Evolutionary conservation across 2,329 filamentous ascomycete species (phyloP), one percentile per base, ranked within the genome.

Genomic region (Talaromyces pinophilus): DNA sequence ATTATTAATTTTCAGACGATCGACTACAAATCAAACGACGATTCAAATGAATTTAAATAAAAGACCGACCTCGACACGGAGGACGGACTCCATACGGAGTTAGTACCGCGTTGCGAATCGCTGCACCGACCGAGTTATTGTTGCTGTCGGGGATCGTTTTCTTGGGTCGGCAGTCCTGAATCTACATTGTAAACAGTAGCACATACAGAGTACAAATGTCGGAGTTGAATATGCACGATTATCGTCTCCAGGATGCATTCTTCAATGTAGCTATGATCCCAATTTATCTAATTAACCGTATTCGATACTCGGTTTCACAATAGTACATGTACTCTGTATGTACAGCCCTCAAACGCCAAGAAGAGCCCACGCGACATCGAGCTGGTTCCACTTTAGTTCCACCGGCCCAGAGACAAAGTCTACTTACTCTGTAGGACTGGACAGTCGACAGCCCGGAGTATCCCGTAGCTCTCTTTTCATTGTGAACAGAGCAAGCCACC

Each of bases 401-500:
- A 15, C 46, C 19, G 11, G 46, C 22, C 11, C 22, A 25, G 19
- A n/a, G 17, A 30, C 33, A 17, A 13, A 11, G 30, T 15, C 25
- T 15, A 19, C 19, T 19, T 15, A 19, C 19, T 19, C 19, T 19
- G 19, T 19, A n/a, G 5, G 38, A 40, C 44, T 40, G 33, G 19
- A 55, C 3, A 55, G 61, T 40, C 46, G 19, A 55, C 3, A 55
- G 61, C 61, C 54, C 61, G 38, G 48, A 63, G 54, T 38, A 57
- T 38, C 40, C 54, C 54, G 54, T 57, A 57, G 54, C 33, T 57
- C 33, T 3, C 11, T 38, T 63, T 52, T 30, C 25, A 25, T 28
- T 30, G 46, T 63, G 46, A 50, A 46, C 30, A 11, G 22, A 17
- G 61, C 33, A 28, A 63, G 40, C 19, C 59, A 48, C 40, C 59